phyloP scores from a whole-genome alignment of 2,329 filamentous ascomycete species.

The Knufia fluminis region DNA sequence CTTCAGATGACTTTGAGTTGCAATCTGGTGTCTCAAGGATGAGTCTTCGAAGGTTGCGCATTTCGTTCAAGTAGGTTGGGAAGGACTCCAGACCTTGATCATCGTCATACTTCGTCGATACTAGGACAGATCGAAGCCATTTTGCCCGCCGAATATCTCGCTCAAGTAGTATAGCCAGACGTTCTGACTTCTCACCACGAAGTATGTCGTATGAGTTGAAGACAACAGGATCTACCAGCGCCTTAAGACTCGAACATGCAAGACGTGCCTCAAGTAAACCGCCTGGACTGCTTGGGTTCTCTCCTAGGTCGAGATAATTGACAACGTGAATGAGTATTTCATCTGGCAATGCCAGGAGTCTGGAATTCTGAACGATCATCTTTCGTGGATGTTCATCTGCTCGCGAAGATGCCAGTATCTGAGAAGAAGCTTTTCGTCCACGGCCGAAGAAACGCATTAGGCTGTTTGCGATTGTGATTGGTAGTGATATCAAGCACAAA shows the following conservation, averaged over 20 bases:
- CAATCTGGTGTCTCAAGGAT: slow-evolving; percentile 23
- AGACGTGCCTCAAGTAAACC: slow-evolving; percentile 13
- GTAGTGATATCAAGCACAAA: neutral
- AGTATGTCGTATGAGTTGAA: slow-evolving; percentile 19
- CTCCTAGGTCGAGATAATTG: slow-evolving; percentile 15
- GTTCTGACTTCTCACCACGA: slow-evolving; percentile 14
- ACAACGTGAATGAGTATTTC: slow-evolving; percentile 21
- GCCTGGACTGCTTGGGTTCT: neutral
- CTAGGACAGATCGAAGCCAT: slow-evolving; percentile 19
- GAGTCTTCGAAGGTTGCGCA: slow-evolving; percentile 20
- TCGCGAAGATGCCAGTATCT: neutral
- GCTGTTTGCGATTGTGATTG: neutral
- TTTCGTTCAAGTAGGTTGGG: slow-evolving; percentile 16
- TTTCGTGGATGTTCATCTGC: neutral
- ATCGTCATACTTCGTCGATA: slow-evolving; percentile 22
- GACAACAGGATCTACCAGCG: slow-evolving; percentile 19
- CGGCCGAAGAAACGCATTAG: neutral
- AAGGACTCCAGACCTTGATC: slow-evolving; percentile 17
- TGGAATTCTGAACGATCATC: neutral
- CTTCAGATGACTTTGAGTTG: slow-evolving; percentile 18
- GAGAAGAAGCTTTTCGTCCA: neutral
- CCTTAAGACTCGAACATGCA: slow-evolving; percentile 18
- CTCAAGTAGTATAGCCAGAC: slow-evolving; percentile 13
- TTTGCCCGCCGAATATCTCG: slow-evolving; percentile 16
- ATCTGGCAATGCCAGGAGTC: slow-evolving; percentile 18